A percentile compares a stretch with the other conserved stretches of the same genome.
phyloP scores from a whole-genome alignment of 1,139 yeast genomes.

The Pichia sp. region DNA sequence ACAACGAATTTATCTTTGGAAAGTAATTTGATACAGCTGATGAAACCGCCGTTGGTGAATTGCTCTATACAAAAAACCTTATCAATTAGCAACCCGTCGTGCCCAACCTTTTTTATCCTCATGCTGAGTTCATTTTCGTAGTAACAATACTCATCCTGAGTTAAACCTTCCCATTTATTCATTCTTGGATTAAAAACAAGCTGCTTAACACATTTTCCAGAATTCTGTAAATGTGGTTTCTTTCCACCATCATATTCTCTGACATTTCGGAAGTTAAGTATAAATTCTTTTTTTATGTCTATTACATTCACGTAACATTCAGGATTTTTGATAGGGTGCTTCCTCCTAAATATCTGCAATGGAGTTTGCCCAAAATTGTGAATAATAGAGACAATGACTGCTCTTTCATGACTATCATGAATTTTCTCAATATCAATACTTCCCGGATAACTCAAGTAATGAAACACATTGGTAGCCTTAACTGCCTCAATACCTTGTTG shows the following conservation, averaged over 20 bases:
- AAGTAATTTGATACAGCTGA: constrained; percentile 22
- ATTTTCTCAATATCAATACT: constrained; percentile 72
- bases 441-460: constrained; percentile 77
- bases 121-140: constrained; percentile 36
- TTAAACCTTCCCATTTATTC: constrained; percentile 46
- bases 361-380: constrained; percentile 94
- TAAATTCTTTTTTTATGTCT: constrained; percentile 24
- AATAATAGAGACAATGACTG: constrained; percentile 75
- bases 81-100: constrained; percentile 40
- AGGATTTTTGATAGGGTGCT: constrained; percentile 50
- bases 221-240: background rate
- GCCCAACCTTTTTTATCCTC: constrained; percentile 30
- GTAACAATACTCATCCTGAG: constrained; percentile 33
- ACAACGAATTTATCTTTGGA: constrained; percentile 20
- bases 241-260: background rate
- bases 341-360: constrained; percentile 55
- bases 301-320: constrained; percentile 24
- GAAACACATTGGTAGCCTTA: constrained; percentile 66
- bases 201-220: constrained; percentile 33
- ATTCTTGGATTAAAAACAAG: constrained; percentile 36
- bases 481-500: constrained; percentile 71
- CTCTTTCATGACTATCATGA: constrained; percentile 64
- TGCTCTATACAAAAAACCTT: constrained; percentile 39
- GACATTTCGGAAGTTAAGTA: constrained; percentile 33
- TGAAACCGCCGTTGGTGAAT: constrained; percentile 30